Base-by-base conservation (phyloP, 331 rosid genomes). In the Pyracantha coccinea region DNA sequence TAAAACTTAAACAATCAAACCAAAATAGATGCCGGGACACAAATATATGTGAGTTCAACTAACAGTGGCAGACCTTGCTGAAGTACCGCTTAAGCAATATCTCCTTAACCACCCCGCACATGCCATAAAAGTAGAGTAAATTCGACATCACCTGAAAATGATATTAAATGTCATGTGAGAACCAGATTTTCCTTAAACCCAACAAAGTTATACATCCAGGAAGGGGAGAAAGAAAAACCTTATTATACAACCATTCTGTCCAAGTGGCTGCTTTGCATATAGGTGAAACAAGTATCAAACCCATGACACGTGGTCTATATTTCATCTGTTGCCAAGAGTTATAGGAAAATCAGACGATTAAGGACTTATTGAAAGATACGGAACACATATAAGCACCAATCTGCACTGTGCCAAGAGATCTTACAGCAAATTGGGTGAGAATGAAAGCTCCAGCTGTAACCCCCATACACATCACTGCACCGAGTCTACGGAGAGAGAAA, bases 361-460 rank as follows among this genome's bases (percentile, higher is more conserved):
- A 17, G 33, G 38, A 66, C 74, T 25, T 29, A 55, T 7, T 55
- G 59, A 8, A 45, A 75, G 73, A 45, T 64, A 60, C 19, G 7
- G 64, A 33, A 45, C 68, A 60, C 67, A 74, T 28, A 71, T 65
- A 68, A 28, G 11, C 54, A 32, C 47, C 15, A 62, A 15, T 24
- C 20, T 29, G 78, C 66, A 74, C 9, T 16, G n/a, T 52, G 54
- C 17, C 60, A 61, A 50, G 38, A 57, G 66, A 77, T 6, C 97
- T 87, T 88, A 94, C 99, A 67, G 99, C 95, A 83, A 94, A 94
- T 73, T 90, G 81, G 77, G 96, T 87, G 69, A 94, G 92, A 75
- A 94, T 80, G 82, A 90, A 94, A 63, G 99, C 99, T 79, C 99
- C 99, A 50, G 99, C 99, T 29, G 96, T 87, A 68, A 90, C 99